Evolutionary conservation across 495 filamentous ascomycete genomes (phyloP).

Genomic region (Trichoderma gamsii): DNA sequence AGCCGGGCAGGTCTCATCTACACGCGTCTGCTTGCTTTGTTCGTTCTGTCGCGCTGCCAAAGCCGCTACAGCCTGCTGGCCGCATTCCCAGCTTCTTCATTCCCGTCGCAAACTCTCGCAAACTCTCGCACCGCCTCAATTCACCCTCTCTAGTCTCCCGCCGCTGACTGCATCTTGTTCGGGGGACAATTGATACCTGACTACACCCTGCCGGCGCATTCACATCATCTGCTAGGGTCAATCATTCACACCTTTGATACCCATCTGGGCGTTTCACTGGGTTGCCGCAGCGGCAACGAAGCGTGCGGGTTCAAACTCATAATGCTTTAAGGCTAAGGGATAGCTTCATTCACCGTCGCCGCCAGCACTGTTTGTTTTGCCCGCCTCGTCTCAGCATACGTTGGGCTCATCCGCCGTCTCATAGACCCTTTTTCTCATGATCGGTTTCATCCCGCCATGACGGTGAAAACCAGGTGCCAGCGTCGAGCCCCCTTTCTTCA

Average conservation of each 20-base stretch:
- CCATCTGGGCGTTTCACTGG: not conserved
- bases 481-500: conserved; percentile 28
- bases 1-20: not conserved
- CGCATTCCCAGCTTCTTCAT: not conserved
- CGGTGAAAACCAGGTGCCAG: conserved; percentile 13
- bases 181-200: not conserved
- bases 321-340: not conserved
- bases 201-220: not conserved
- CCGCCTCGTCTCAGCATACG: not conserved
- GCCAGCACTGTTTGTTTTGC: not conserved
- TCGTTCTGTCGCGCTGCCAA: not conserved
- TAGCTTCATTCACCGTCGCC: not conserved
- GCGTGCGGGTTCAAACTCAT: not conserved
- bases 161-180: not conserved
- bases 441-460: conserved; percentile 12
- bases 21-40: conserved; percentile 5
- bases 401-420: not conserved
- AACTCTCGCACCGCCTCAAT: not conserved
- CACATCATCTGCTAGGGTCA: not conserved
- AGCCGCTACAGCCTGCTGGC: not conserved
- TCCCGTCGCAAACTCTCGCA: not conserved
- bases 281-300: not conserved
- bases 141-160: not conserved
- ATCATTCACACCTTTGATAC: not conserved
- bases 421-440: not conserved